Evolutionary conservation across 2,329 filamentous ascomycete species (phyloP), one percentile per base, ranked within the genome.

Genomic region (Aspergillus glaucus): DNA sequence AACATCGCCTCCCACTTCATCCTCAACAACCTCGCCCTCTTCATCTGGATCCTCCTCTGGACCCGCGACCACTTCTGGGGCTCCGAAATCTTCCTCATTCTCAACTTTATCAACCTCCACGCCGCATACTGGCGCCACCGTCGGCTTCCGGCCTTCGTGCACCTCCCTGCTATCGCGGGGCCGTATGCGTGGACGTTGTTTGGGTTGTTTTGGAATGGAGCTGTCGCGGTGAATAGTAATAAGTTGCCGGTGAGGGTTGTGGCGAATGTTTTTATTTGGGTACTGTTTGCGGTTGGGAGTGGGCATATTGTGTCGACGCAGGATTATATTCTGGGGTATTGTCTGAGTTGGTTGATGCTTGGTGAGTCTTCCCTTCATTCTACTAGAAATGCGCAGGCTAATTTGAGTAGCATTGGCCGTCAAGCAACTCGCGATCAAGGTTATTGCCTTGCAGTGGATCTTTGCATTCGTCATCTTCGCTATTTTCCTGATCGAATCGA

Each of bases 231-330:
- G n/a, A 76, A 88, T 62, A 78, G 82, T 6, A 73, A 84, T 49
- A 79, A 74, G 50, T 68, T 89, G 4, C 76, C 85, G 2, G 85
- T 87, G n/a, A 77, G 88, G 43, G 84, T 95, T 56, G 80, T 93
- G 21, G 89, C 87, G 45, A 95, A 95, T 64, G 75, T 95, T 56
- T 89, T 90, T 59, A 87, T 95, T 62, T 95, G 90, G 90, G 82
- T 84, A 22, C 84, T 92, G 54, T 73, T 92, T 37, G 81, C 79
- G 1, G 87, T 90, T 61, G 90, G 90, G 7, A 62, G 81, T 34
- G 88, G 90, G 67, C 92, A 91, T 74, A 77, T 95, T 46, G 66
- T 81, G 2, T 71, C 77, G 14, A 89, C 85, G 72, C 88, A 87
- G 76, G 88, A 84, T 55, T 81, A 79, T 67, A 86, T 86, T 21